phyloP scores from a whole-genome alignment of 768 basidiomycete genomes.

The Trametes cubensis region DNA sequence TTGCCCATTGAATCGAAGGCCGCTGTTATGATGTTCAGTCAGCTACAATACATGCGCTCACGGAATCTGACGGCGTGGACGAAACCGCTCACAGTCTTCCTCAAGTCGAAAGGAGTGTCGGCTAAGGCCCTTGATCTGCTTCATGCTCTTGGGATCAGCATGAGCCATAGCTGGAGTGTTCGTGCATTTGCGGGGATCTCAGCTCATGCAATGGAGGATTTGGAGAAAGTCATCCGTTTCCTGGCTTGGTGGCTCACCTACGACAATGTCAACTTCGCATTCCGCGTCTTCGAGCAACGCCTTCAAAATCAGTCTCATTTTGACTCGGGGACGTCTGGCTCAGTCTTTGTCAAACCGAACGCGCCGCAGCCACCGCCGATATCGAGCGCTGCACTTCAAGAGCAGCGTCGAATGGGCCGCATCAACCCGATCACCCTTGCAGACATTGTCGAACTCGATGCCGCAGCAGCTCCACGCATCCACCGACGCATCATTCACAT shows the following conservation, averaged over 20 bases:
- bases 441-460: conserved; percentile 4
- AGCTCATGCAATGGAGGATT: neutral
- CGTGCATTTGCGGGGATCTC: neutral
- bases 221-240: neutral
- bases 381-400: neutral
- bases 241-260: conserved; percentile 3
- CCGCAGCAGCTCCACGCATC: neutral
- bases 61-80: neutral
- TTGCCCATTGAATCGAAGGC: too few relatives aligned
- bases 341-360: conserved; percentile 1
- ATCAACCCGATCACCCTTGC: neutral
- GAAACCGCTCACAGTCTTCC: conserved; percentile 5
- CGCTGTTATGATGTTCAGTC: neutral
- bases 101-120: conserved; percentile 7
- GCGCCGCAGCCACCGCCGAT: neutral
- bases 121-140: conserved; percentile 15
- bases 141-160: conserved; percentile 15
- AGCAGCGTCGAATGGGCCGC: neutral
- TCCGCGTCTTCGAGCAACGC: too few relatives aligned
- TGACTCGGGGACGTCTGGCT: neutral
- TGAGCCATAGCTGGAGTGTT: conserved; percentile 16
- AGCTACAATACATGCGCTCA: conserved; percentile 4
- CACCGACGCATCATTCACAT: neutral
- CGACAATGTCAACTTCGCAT: too few relatives aligned
- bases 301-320: conserved; percentile 13